These are phyloP conservation scores for Leccinum obscurum DNA, from an alignment of 768 basidiomycete genomes.

Conservation along the genomic window DNA sequence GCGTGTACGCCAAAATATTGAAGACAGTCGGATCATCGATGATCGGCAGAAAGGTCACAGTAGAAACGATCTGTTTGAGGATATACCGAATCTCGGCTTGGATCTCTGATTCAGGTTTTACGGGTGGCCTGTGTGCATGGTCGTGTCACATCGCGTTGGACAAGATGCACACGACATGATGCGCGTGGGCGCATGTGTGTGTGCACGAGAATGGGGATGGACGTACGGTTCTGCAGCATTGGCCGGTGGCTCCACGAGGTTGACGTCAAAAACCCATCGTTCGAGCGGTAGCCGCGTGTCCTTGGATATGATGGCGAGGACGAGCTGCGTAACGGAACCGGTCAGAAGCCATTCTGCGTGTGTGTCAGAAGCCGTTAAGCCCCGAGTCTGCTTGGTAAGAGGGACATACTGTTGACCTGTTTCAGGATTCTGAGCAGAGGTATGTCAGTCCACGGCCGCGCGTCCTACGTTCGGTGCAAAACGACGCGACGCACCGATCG, in stretches of 20 bases:
- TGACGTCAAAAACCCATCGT: slow-evolving; percentile 97
- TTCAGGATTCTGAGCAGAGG: slow-evolving; percentile 58
- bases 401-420: slow-evolving; percentile 83
- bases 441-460: not conserved
- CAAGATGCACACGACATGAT: slow-evolving; percentile 36
- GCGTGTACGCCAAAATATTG: slow-evolving; percentile 96
- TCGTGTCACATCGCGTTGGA: slow-evolving; percentile 66
- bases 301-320: slow-evolving; percentile 94
- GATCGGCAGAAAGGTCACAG: slow-evolving; percentile 94
- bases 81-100: slow-evolving; percentile 98
- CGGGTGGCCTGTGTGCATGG: slow-evolving; percentile 39
- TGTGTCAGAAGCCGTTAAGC: not conserved
- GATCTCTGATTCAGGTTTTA: slow-evolving; percentile 85
- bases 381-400: not conserved
- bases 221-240: slow-evolving; percentile 54
- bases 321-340: slow-evolving; percentile 90
- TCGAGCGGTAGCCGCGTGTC: slow-evolving; percentile 91
- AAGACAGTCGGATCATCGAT: slow-evolving; percentile 95
- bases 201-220: not conserved
- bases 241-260: slow-evolving; percentile 67
- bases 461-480: not conserved
- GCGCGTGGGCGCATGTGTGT: not conserved
- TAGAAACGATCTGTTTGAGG: slow-evolving; percentile 96
- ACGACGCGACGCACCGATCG: slow-evolving; percentile 51
- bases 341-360: slow-evolving; percentile 87